Evolutionary conservation across 2,329 filamentous ascomycete genomes (phyloP).

Genomic region (Xylariales sp.): DNA sequence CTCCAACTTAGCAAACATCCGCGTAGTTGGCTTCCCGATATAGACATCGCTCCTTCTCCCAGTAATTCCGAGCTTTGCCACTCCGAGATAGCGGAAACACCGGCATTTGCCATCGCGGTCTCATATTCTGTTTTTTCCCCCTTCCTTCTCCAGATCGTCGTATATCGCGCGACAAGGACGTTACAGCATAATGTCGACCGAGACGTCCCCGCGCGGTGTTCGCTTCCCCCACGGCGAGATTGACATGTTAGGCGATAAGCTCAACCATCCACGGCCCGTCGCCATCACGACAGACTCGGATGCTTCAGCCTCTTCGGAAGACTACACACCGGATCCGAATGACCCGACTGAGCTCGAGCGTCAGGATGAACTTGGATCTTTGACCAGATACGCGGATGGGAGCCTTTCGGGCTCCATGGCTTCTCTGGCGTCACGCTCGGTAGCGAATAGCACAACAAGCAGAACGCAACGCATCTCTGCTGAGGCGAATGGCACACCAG

Average conservation of each 20-base stretch:
- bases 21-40: too few relatives aligned
- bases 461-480: slow-evolving; percentile 30
- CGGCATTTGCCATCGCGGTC: too few relatives aligned
- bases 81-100: too few relatives aligned
- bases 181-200: slow-evolving; percentile 25
- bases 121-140: too few relatives aligned
- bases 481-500: slow-evolving; percentile 21
- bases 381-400: slow-evolving; percentile 39
- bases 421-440: slow-evolving; percentile 35
- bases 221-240: slow-evolving; percentile 50
- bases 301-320: slow-evolving; percentile 42
- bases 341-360: slow-evolving; percentile 43
- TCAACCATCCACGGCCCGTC: slow-evolving; percentile 33
- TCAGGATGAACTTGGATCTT: slow-evolving; percentile 43
- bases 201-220: slow-evolving; percentile 51
- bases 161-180: too few relatives aligned
- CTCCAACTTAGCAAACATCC: too few relatives aligned
- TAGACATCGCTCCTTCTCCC: too few relatives aligned
- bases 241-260: slow-evolving; percentile 38
- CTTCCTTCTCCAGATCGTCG: too few relatives aligned
- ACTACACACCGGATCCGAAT: slow-evolving; percentile 40
- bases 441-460: slow-evolving; percentile 40
- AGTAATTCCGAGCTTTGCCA: too few relatives aligned
- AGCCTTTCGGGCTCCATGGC: slow-evolving; percentile 37
- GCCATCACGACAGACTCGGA: slow-evolving; percentile 41